Evolutionary conservation across 2,329 filamentous ascomycete genomes (phyloP), one percentile per base, ranked within the genome.

Genomic region (Colletotrichum australisinense): DNA sequence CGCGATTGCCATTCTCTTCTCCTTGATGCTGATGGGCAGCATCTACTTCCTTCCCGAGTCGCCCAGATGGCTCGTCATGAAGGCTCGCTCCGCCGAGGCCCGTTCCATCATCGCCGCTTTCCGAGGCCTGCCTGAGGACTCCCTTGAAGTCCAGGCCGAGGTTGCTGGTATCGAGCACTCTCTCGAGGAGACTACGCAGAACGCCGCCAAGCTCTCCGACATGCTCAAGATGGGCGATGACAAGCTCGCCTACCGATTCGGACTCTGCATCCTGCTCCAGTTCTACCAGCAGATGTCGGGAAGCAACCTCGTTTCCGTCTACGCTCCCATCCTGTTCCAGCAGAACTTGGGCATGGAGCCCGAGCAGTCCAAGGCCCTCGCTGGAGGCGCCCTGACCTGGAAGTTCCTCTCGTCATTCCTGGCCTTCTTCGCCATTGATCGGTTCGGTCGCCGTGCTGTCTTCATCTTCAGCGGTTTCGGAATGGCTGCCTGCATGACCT

Each of bases 401-500:
- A 89, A 90, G 77, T 88, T 89, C 76, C 76, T 89, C 24, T 87
- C 85, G 38, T 87, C 85, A 22, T 85, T 88, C 77, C 78, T 88
- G 49, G 83, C 86, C 55, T 86, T 88, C 77, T 83, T 86, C 75
- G 84, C 84, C 66, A 87, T 89, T 74, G 87, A 88, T 75, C 84
- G 86, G 5, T 84, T 88, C 53, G 87, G 87, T 4, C 84, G 86
- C 6, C 84, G 86, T 16, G 83, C 82, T 64, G 82, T 88, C 26
- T 88, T 89, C 83, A 88, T 89, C 69, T 80, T 88, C 77, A 86
- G 83, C 55, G 88, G 86, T 14, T 75, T 77, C 0, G 88, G 88
- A 52, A 90, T 90, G 88, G 82, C 85, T 3, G 76, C 81, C 24
- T 90, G 88, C 79, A 90, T 90, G 88, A 75, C 87, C 5, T 83